Base-by-base conservation (phyloP, 306 rosid genomes). In the Vigna radiata region DNA sequence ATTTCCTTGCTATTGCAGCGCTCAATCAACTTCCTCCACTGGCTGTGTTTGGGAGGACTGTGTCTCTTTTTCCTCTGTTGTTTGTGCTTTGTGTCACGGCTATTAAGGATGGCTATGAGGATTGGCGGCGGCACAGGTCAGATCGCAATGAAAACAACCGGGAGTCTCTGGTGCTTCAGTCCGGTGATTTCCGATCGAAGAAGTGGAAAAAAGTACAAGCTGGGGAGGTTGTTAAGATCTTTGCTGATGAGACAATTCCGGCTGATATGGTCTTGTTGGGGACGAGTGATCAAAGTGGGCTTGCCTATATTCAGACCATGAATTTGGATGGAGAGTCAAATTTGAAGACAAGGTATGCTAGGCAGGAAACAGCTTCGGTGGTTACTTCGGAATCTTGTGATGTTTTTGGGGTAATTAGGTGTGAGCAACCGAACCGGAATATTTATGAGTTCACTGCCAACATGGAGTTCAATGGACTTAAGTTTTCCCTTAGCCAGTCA, bases 301-400 rank as follows among this genome's bases (percentile, higher is more conserved):
- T 96, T 75, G 98, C 98, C 68, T 96, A 92, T 73, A 90, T 96
- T 75, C 99, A 92, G 84, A 96, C 99, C 2, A 92, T 92, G 97
- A 96, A 96, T 89, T 88, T 96, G 88, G 99, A 96, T 82, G 99
- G 99, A 33, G 99, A 96, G 73, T 92, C 99, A 3, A 96, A 96
- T 87, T 86, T 96, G 87, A 96, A 96, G 85, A 96, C 99, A 6
- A 91, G 99, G 88, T 96, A 86, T 83, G 99, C 99, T 19, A 86
- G 88, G 83, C 99, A 92, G 86, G 99, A 96, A 84, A 88, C 90
- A 1, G 68, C 94, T 76, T 80, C 81, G 27, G 87, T 81, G 1
- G 89, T 96, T 52, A 73, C 87, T 0, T 58, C 85, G 1, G 94
- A 90, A 69, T 85, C 83, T 60, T 77, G 88, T 78, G 67, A 55